phyloP scores from a whole-genome alignment of 495 filamentous ascomycete species.

The Trichoderma virens region DNA sequence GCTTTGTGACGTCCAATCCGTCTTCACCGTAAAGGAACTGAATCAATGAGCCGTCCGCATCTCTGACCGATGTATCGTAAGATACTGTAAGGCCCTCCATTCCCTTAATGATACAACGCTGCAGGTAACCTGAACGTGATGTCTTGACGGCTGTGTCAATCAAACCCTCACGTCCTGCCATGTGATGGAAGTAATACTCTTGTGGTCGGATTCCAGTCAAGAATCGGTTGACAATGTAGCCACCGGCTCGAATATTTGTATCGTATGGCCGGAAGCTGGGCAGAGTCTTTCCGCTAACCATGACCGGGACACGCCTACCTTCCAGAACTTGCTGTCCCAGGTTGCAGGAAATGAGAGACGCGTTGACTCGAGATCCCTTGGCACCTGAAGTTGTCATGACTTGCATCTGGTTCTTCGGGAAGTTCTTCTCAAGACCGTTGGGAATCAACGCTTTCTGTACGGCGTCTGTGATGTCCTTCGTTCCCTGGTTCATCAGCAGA shows the following conservation, averaged over 20 bases:
- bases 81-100: conserved; percentile 92
- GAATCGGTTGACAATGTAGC: conserved; percentile 92
- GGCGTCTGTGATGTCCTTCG: conserved; percentile 62
- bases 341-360: conserved; percentile 95
- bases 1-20: conserved; percentile 86
- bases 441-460: conserved; percentile 77
- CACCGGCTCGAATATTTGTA: conserved; percentile 80
- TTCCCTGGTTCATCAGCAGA: conserved; percentile 68
- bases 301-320: conserved; percentile 87
- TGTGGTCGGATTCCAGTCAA: conserved; percentile 96
- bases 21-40: conserved; percentile 98
- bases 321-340: conserved; percentile 95
- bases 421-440: conserved; percentile 73
- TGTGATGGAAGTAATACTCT: conserved; percentile 99
- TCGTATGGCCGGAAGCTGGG: conserved; percentile 93
- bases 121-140: conserved; percentile 89
- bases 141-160: conserved; percentile 99
- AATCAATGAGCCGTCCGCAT: conserved; percentile 85
- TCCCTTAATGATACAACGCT: conserved; percentile 96
- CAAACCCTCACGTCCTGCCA: conserved; percentile 96
- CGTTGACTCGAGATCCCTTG: conserved; percentile 89
- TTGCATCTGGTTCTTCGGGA: conserved; percentile 98
- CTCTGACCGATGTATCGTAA: conserved; percentile 89
- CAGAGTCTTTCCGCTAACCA: conserved; percentile 95
- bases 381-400: conserved; percentile 95